Percentiles rank a stretch among this genome's conserved stretches.
Evolutionary conservation across 345 rosid genomes (phyloP).

Genomic region (Gossypium mustelinum): DNA sequence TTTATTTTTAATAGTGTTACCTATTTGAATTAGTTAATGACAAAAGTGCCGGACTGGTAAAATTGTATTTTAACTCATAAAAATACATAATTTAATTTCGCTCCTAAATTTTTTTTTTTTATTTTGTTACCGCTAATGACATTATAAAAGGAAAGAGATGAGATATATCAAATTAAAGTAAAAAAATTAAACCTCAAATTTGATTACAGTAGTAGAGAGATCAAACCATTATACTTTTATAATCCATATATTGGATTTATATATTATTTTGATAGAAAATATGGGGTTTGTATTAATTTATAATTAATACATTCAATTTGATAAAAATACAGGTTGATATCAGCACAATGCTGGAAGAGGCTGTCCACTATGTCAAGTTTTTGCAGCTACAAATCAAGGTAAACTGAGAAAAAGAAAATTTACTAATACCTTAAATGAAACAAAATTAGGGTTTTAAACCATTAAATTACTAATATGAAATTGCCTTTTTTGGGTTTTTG

Average conservation of each 20-base stretch:
- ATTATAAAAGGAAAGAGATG: no score
- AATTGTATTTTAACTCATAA: no score
- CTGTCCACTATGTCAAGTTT: slow-evolving; percentile 82
- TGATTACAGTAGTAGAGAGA: no score
- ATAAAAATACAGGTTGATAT: slow-evolving; percentile 49
- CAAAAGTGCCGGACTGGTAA: no score
- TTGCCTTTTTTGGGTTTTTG: background rate
- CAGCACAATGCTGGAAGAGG: slow-evolving; percentile 97
- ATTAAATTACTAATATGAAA: background rate
- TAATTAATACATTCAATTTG: background rate
- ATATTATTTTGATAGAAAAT: background rate
- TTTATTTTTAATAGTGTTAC: no score
- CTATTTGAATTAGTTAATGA: no score
- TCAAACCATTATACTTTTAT: background rate
- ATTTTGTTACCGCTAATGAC: no score
- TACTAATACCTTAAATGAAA: background rate
- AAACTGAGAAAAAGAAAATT: background rate
- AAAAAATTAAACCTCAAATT: no score
- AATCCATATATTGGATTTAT: background rate
- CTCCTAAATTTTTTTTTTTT: no score
- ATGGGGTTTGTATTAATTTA: background rate
- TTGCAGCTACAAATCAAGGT: slow-evolving; percentile 93
- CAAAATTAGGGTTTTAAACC: background rate
- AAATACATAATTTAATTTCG: no score
- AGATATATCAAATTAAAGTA: no score